Percentiles rank a stretch among this genome's conserved stretches.
These are phyloP conservation scores for Leccinum barrowsii DNA, from an alignment of 768 basidiomycete species.

Conservation along the genomic window DNA sequence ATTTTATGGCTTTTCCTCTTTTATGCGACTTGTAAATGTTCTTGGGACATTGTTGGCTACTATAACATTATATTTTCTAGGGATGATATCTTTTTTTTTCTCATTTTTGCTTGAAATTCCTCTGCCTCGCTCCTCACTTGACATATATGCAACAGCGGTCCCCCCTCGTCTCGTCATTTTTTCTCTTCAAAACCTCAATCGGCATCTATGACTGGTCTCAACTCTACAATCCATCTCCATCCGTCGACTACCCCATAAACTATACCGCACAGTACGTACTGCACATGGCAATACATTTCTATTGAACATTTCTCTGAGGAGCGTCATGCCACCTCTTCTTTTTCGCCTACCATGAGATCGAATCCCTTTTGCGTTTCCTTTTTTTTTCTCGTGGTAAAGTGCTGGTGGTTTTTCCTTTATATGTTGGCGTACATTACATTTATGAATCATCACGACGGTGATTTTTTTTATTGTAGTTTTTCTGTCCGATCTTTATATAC, in stretches of 20 bases:
- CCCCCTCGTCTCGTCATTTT: neutral
- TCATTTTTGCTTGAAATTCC: slow-evolving; percentile 21
- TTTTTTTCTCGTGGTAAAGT: neutral
- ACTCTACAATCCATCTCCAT: neutral
- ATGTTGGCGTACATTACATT: neutral
- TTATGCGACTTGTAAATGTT: slow-evolving; percentile 28
- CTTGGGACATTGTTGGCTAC: slow-evolving; percentile 34
- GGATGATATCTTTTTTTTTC: slow-evolving; percentile 21
- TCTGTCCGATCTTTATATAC: neutral
- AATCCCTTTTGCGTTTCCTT: slow-evolving; percentile 3
- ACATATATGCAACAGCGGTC: neutral
- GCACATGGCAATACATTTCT: slow-evolving; percentile 30
- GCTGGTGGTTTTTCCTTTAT: too few relatives aligned
- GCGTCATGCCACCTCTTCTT: neutral
- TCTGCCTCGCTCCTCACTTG: slow-evolving; percentile 3
- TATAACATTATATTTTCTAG: slow-evolving; percentile 35
- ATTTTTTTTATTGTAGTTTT: neutral
- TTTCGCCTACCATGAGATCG: neutral
- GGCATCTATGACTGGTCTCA: slow-evolving; percentile 28
- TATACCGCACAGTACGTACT: slow-evolving; percentile 25
- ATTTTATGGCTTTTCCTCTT: slow-evolving; percentile 1
- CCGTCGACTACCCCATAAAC: slow-evolving; percentile 12
- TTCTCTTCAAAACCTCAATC: slow-evolving; percentile 2
- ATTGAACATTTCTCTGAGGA: slow-evolving; percentile 18
- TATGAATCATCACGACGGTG: neutral